Percentiles rank a stretch among this genome's conserved stretches.
phyloP scores from a whole-genome alignment of 495 filamentous ascomycete genomes.

The Lophiotrema nucula region DNA sequence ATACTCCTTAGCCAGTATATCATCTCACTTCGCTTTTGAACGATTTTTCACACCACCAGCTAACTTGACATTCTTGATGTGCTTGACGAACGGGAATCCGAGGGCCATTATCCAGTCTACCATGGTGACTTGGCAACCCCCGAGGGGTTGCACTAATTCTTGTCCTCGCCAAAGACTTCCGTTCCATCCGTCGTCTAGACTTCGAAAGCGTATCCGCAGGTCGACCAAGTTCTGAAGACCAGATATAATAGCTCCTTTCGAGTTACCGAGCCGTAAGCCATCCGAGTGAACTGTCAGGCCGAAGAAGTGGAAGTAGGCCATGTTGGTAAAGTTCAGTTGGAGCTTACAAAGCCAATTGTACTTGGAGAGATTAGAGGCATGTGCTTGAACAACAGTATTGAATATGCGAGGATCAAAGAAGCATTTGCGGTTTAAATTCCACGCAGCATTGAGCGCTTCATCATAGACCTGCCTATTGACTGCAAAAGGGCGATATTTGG shows the following conservation, averaged over 20 bases:
- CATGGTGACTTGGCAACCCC: background rate
- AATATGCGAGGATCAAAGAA: background rate
- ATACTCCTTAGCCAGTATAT: too few species aligned
- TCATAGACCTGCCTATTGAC: too few species aligned
- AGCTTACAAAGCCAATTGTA: background rate
- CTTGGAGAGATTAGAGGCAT: background rate
- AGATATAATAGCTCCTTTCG: too few species aligned
- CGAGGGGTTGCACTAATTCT: background rate
- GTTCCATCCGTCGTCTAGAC: background rate
- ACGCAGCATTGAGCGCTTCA: background rate
- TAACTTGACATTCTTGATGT: background rate
- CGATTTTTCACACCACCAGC: background rate
- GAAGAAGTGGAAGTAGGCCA: background rate
- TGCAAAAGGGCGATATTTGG: too few species aligned
- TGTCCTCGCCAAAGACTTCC: background rate
- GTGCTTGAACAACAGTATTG: background rate
- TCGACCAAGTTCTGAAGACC: background rate
- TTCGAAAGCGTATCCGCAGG: conserved; percentile 3
- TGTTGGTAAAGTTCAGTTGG: background rate
- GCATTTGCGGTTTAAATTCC: background rate
- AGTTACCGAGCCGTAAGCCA: too few species aligned
- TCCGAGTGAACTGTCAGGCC: background rate
- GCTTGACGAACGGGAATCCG: conserved; percentile 13
- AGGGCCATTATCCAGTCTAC: conserved; percentile 12
- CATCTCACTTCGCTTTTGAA: too few species aligned